phyloP scores from a whole-genome alignment of 257 asterid species.

The Lavandula angustifolia region DNA sequence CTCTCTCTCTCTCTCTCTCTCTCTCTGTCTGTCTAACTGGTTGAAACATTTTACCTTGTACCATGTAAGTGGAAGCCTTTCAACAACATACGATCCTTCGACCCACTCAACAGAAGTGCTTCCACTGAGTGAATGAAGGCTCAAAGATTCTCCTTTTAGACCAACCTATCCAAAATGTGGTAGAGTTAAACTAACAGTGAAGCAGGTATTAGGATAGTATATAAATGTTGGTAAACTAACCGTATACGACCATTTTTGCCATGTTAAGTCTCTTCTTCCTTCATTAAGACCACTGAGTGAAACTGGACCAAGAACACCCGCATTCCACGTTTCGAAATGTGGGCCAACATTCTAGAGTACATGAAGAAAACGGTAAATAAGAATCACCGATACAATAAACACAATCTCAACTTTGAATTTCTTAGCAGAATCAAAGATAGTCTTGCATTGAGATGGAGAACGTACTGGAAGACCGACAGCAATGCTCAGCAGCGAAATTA shows the following conservation, averaged over 20 bases:
- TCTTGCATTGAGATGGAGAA: constrained; percentile 31
- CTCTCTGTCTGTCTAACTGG: background rate
- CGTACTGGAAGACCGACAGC: constrained; percentile 97
- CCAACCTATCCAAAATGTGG: constrained; percentile 61
- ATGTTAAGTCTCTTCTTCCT: constrained; percentile 87
- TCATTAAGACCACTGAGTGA: constrained; percentile 86
- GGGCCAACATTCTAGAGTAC: constrained; percentile 84
- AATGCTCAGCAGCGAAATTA: constrained; percentile 86
- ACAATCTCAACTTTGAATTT: background rate
- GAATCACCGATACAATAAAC: background rate
- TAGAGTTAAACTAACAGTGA: constrained; percentile 5
- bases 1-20: background rate
- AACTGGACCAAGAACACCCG: constrained; percentile 98
- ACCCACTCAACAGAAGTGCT: constrained; percentile 89
- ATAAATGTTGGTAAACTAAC: constrained; percentile 37
- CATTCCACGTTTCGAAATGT: constrained; percentile 96
- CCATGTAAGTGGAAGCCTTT: constrained; percentile 89
- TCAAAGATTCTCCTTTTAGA: constrained; percentile 83
- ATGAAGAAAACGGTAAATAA: constrained; percentile 21
- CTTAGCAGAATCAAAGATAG: background rate
- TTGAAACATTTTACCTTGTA: constrained; percentile 60
- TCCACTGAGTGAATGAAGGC: constrained; percentile 90
- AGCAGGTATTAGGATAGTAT: background rate
- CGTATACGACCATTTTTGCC: constrained; percentile 99
- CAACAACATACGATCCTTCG: constrained; percentile 58